Evolutionary conservation across 1,284 basidiomycete species (phyloP), one percentile per base, ranked within the genome.

Genomic region (Malassezia cuniculi): DNA sequence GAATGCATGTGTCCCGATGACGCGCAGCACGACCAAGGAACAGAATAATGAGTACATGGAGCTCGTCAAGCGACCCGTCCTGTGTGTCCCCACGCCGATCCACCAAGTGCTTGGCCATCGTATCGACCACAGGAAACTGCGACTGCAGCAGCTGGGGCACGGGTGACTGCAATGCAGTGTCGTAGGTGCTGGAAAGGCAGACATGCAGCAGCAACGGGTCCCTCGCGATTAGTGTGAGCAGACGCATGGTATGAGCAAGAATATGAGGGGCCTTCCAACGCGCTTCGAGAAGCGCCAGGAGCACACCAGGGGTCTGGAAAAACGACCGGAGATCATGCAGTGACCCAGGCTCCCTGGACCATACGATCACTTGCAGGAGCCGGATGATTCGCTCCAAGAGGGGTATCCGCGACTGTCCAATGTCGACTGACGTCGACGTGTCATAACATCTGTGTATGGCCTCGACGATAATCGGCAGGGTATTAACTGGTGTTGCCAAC

Each of bases 71-170:
- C 27, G 44, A 39, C 10, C n/a, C 12, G 10, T 15, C 12, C 3
- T 24, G 24, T 21, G 41, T 21, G 32, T 58, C 51, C 27, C 48
- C 47, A 12, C 56, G 45, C n/a, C 56, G 34, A 14, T 56, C 54
- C 8, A 58, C 54, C 21, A 58, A 34, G 34, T 58, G 54, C 41
- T 56, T 55, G 21, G 55, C 48, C 3, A 58, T 35, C 6, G 54
- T 30, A 31, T 58, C 56, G 5, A 58, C 32, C 17, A 58, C 40
- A 6, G 56, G 51, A 18, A 58, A 58, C n/a, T 29, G 34, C 10
- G 36, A 34, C 18, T 48, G 37, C 15, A 16, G 27, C n/a, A 39
- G 25, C 11, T 37, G 42, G 15, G 32, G 22, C 3, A 39, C 33
- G 10, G 19, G 16, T 4, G 36, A 24, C 24, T 39, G 42, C 37